Evolutionary conservation across 2,329 filamentous ascomycete genomes (phyloP).

Genomic region (Neonectria hederae): DNA sequence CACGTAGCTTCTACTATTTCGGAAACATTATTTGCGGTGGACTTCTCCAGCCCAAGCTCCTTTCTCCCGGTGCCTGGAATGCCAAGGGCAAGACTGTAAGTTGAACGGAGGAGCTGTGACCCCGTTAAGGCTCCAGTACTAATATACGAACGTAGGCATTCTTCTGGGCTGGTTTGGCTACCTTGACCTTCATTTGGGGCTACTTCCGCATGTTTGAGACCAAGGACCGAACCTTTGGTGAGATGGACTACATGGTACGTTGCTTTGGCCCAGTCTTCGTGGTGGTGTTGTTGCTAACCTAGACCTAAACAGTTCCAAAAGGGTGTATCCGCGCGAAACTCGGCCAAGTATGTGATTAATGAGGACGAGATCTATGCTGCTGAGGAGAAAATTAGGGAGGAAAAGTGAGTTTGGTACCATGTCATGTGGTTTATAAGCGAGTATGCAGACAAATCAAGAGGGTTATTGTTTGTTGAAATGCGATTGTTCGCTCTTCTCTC

Average conservation of each 20-base stretch:
- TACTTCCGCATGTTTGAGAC: conserved; percentile 57
- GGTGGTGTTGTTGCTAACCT: conserved; percentile 22
- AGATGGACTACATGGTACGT: conserved; percentile 54
- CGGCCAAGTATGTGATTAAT: conserved; percentile 48
- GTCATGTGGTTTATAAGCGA: not conserved
- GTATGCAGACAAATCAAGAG: not conserved
- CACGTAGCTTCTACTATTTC: conserved; percentile 51
- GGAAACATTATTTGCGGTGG: conserved; percentile 54
- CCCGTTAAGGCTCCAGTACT: not conserved
- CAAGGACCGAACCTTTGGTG: conserved; percentile 56
- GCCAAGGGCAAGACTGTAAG: conserved; percentile 51
- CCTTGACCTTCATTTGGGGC: conserved; percentile 52
- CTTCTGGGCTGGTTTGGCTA: conserved; percentile 52
- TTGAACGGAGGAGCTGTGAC: not conserved
- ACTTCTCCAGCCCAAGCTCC: conserved; percentile 50
- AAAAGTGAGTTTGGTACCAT: conserved; percentile 19
- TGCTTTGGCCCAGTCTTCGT: too few relatives aligned
- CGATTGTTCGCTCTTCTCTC: not conserved
- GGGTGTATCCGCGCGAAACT: conserved; percentile 51
- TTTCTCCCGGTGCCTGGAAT: conserved; percentile 53
- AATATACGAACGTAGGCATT: conserved; percentile 46
- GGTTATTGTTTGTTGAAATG: not conserved
- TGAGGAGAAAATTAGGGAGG: conserved; percentile 27
- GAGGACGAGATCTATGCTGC: conserved; percentile 46
- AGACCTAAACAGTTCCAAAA: conserved; percentile 46